Percentiles rank a stretch among this genome's conserved stretches.
phyloP scores from a whole-genome alignment of 257 asterid genomes.

The Galeopsis tetrahit region DNA sequence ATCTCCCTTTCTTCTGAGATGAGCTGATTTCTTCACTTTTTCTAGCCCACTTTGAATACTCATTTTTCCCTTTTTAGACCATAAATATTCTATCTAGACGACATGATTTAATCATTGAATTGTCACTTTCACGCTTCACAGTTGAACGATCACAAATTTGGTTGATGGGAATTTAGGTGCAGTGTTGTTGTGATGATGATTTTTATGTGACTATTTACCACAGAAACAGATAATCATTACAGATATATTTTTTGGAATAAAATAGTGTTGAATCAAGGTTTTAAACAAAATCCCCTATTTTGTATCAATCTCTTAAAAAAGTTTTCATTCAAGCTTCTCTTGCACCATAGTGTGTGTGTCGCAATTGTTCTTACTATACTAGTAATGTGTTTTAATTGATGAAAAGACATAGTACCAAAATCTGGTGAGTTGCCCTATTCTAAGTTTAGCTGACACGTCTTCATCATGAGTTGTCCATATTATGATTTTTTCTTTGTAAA shows the following conservation, averaged over 20 bases:
- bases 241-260: too few species aligned
- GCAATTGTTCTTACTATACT: not conserved
- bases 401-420: conserved; percentile 35
- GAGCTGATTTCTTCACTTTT: not conserved
- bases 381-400: conserved; percentile 17
- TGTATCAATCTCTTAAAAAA: not conserved
- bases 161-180: not conserved
- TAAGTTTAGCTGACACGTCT: conserved; percentile 17
- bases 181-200: not conserved
- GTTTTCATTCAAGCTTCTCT: not conserved
- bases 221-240: not conserved
- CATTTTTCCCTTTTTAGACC: not conserved
- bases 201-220: not conserved
- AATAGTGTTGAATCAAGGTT: not conserved
- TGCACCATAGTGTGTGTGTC: not conserved
- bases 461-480: not conserved
- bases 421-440: conserved; percentile 36
- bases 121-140: not conserved
- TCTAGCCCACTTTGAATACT: not conserved
- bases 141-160: not conserved
- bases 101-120: not conserved
- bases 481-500: too few species aligned
- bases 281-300: not conserved
- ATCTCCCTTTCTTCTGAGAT: not conserved
- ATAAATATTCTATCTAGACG: not conserved